Conservation (phyloP, 2,329 filamentous ascomycete genomes). For the Pseudocercospora ulei region DNA sequence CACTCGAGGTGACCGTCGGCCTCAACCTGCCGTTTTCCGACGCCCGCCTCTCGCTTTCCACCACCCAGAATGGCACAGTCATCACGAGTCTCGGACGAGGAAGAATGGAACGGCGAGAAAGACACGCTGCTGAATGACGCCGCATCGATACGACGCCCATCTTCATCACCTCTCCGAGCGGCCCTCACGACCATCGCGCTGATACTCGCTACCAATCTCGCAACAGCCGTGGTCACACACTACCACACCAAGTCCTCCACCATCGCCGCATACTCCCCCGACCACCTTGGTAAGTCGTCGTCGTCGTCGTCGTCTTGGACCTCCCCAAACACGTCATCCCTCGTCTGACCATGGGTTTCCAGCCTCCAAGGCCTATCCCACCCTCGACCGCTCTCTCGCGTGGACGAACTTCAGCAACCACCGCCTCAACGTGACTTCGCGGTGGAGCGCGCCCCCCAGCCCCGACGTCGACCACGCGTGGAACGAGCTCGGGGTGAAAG, state of each 20-base stretch:
- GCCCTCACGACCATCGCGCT: conserved; percentile 1
- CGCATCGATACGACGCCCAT: not conserved
- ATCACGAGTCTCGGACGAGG: not conserved
- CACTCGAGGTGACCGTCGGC: no score
- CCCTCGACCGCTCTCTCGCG: conserved; percentile 7
- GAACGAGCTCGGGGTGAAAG: conserved; percentile 11
- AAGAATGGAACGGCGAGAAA: not conserved
- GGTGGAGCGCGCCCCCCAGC: conserved; percentile 11
- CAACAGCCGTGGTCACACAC: conserved; percentile 1
- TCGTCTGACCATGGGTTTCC: no score
- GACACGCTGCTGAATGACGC: not conserved
- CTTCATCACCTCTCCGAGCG: not conserved
- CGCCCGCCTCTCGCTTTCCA: no score
- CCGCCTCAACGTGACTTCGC: conserved; percentile 1
- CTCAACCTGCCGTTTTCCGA: no score
- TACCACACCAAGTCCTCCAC: not conserved
- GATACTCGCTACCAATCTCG: conserved; percentile 1
- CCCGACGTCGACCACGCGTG: conserved; percentile 14
- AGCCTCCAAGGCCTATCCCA: conserved; percentile 4
- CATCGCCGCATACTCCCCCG: not conserved
- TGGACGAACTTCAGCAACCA: conserved; percentile 11
- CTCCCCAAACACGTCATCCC: no score
- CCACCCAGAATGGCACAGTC: not conserved
- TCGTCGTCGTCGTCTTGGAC: no score
- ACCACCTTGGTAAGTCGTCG: conserved; percentile 3